Conservation (phyloP, 306 rosid genomes). For the Potentilla sterilis region DNA sequence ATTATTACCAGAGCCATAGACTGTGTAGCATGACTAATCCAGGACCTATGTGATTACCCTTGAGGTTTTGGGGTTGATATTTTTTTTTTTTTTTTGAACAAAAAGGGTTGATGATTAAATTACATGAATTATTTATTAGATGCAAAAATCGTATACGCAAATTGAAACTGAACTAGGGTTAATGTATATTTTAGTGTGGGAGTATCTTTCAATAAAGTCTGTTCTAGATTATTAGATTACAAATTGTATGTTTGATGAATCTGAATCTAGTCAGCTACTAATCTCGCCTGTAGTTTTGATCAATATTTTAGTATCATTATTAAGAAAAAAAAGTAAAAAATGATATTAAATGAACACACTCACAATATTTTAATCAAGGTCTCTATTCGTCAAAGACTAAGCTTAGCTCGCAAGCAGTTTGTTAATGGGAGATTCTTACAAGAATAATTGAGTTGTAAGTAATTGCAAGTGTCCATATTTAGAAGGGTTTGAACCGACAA, state of each 20-base stretch:
- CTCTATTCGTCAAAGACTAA: background rate
- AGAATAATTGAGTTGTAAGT: background rate
- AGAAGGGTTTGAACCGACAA: background rate
- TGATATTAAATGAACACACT: no score
- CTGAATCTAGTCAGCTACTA: no score
- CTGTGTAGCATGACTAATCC: background rate
- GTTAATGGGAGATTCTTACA: background rate
- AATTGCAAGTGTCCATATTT: background rate
- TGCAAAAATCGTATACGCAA: background rate
- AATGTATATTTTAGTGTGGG: background rate
- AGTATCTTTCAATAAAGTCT: background rate
- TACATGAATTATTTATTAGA: background rate
- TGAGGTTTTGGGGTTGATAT: background rate
- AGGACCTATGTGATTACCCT: background rate
- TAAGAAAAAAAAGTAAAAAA: no score
- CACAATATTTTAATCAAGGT: background rate
- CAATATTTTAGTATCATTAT: no score
- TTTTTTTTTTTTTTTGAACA: background rate
- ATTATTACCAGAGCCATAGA: background rate
- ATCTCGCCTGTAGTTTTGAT: background rate
- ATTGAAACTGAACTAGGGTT: background rate
- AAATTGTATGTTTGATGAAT: background rate
- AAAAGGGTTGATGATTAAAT: background rate
- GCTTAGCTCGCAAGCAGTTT: background rate
- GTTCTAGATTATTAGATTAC: background rate